Base-by-base conservation (phyloP, 257 asterid species). In the Knoxia roxburghii region DNA sequence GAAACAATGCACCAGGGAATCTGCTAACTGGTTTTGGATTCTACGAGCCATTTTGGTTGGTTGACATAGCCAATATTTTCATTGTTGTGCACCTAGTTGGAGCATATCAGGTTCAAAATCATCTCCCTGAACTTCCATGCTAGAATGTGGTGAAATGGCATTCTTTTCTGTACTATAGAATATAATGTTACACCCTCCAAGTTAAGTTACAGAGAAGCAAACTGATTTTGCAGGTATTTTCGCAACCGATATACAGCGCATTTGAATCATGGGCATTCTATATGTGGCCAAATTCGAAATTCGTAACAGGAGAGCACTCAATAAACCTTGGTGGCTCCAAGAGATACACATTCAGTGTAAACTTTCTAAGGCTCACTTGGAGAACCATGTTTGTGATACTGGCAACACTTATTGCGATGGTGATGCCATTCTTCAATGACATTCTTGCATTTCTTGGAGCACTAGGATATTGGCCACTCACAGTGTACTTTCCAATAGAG, bases 41-140 rank as follows among this genome's bases (percentile, higher is more conserved):
- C 62, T 87, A 81, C 37, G 88, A 85, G 72, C 95, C 91, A 7
- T 87, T 73, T 43, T 87, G 95, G 95, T 53, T 87, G 77, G 82
- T 87, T 5, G 86, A 85, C 35, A 4, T 85, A 20, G 95, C 88
- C 76, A 83, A 87, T 9, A 74, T 70, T 29, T 81, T 72, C 85
- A 85, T 87, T 27, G 89, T 75, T 55, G 50, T 83, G 57, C 95
- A 87, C 73, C 82, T 87, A 24, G 68, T 87, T 43, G 95, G 95
- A 35, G 91, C 91, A 18, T 87, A 83, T 70, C 91, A 87, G 87
- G 90, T 82, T 13, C 57, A 53, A 48, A 3, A 62, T 15, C 46
- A 29, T 43, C 50, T 58, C 6, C 17, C 10, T 14, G 1, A 64
- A 64, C 41, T 43, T 45, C 7, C 2, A 21, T 26, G 40, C 7